Percentiles rank a stretch among this genome's conserved stretches.
Conservation (phyloP, 1,139 yeast genomes). For the Zygosaccharomyces sapae region DNA sequence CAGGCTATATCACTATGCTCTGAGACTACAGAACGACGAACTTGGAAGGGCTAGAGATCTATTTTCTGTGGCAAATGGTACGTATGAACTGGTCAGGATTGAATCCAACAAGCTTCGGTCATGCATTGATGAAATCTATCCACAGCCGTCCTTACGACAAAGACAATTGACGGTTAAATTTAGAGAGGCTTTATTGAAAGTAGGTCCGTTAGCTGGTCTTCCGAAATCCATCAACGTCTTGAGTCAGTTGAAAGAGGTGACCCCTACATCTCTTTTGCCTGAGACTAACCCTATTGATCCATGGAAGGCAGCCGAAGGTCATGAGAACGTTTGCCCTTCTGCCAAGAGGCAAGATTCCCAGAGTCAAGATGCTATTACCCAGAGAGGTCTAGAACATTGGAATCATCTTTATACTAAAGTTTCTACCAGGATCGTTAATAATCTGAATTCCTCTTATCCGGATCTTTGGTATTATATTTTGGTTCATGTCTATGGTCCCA, state of each 20-base stretch:
- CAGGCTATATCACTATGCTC: slow-evolving; percentile 65
- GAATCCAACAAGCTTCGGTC: slow-evolving; percentile 9
- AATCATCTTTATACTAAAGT: slow-evolving; percentile 71
- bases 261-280: slow-evolving; percentile 50
- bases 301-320: slow-evolving; percentile 22
- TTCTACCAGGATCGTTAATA: slow-evolving; percentile 59
- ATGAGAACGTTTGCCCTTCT: slow-evolving; percentile 17
- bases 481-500: slow-evolving; percentile 71
- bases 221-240: slow-evolving; percentile 82
- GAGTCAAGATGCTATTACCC: slow-evolving; percentile 28
- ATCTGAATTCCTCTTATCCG: slow-evolving; percentile 72
- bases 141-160: slow-evolving; percentile 25
- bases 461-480: slow-evolving; percentile 75
- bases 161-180: slow-evolving; percentile 50
- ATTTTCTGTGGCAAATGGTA: slow-evolving; percentile 21
- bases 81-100: slow-evolving; percentile 18
- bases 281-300: slow-evolving; percentile 20
- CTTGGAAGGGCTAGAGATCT: slow-evolving; percentile 18
- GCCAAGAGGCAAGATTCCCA: slow-evolving; percentile 13
- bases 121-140: slow-evolving; percentile 22
- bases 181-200: slow-evolving; percentile 72
- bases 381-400: slow-evolving; percentile 69
- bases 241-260: slow-evolving; percentile 57
- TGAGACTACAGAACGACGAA: slow-evolving; percentile 46
- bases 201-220: slow-evolving; percentile 74